Conservation (phyloP, 1,139 yeast genomes). For the Magnusiomyces tetraspermus region DNA sequence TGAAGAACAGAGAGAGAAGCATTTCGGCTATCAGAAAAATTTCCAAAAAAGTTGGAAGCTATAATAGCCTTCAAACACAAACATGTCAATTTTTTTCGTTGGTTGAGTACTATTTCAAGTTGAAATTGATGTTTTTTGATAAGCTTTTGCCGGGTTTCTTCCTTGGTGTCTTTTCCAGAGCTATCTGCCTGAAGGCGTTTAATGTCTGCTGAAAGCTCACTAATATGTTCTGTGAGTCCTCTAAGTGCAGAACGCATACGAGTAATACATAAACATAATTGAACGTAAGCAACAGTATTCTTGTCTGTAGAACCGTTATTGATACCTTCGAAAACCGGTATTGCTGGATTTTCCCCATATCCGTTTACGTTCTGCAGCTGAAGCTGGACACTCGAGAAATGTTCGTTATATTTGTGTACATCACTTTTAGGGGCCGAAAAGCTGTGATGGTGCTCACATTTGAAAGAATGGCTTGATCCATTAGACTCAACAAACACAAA, state of each 20-base stretch:
- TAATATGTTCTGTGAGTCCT: not conserved
- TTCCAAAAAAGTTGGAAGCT: not conserved
- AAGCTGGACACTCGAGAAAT: not conserved
- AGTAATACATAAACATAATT: not conserved
- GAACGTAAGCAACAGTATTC: not conserved
- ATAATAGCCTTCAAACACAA: conserved; percentile 1
- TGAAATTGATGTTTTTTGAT: not conserved
- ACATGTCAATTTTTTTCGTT: not conserved
- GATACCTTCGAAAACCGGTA: not conserved
- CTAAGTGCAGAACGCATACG: conserved; percentile 4
- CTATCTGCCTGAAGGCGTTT: not conserved
- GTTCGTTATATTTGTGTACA: not conserved
- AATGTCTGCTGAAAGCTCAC: not conserved
- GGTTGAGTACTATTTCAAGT: not conserved
- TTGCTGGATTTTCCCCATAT: too few species aligned
- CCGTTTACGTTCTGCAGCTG: not conserved
- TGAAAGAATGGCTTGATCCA: not conserved
- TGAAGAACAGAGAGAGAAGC: conserved; percentile 4
- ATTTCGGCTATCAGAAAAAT: conserved; percentile 6
- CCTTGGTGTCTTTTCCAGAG: not conserved
- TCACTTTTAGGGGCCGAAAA: not conserved
- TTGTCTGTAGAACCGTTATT: not conserved
- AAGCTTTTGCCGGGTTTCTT: not conserved
- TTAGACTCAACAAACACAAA: not conserved
- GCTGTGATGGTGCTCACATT: not conserved